A percentile compares a stretch with the other conserved stretches of the same genome.
Conservation (phyloP, 164 flowering plant genomes). For the Tetrastigma voinierianum region DNA sequence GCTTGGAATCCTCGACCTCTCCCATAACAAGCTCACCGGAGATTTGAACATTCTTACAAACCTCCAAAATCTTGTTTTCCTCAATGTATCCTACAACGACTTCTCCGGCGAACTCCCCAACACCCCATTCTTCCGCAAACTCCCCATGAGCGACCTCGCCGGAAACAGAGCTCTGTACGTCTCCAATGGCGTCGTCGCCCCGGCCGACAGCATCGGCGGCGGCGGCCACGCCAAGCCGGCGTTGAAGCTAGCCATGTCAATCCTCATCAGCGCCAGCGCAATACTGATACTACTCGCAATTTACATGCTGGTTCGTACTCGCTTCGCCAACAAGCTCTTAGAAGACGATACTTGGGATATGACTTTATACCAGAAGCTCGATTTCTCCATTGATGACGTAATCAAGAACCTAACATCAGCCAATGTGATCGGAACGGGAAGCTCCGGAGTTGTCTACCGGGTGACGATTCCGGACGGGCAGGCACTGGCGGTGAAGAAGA, state of each 20-base stretch:
- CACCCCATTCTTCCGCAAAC: conserved; percentile 75
- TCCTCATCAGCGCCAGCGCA: conserved; percentile 63
- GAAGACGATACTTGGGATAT: conserved; percentile 67
- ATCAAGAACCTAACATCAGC: conserved; percentile 54
- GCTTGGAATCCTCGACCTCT: conserved; percentile 75
- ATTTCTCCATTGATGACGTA: conserved; percentile 69
- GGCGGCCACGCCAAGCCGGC: conserved; percentile 28
- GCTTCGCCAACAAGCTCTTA: conserved; percentile 13
- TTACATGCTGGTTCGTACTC: conserved; percentile 54
- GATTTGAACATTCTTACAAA: conserved; percentile 43
- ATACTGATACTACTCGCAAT: conserved; percentile 60
- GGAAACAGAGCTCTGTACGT: conserved; percentile 67
- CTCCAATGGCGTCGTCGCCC: conserved; percentile 35
- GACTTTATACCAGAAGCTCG: conserved; percentile 85
- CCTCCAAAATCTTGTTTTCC: conserved; percentile 81
- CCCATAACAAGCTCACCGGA: conserved; percentile 77
- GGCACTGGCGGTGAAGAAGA: conserved; percentile 84
- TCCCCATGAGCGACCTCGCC: conserved; percentile 62
- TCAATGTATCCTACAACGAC: conserved; percentile 80
- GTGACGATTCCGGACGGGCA: conserved; percentile 60
- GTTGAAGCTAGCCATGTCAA: conserved; percentile 63
- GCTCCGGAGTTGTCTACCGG: conserved; percentile 94
- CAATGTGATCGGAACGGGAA: conserved; percentile 86
- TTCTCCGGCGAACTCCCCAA: conserved; percentile 87
- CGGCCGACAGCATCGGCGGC: conserved; percentile 27